phyloP scores from a whole-genome alignment of 768 basidiomycete genomes.

The Mycena epipterygia region DNA sequence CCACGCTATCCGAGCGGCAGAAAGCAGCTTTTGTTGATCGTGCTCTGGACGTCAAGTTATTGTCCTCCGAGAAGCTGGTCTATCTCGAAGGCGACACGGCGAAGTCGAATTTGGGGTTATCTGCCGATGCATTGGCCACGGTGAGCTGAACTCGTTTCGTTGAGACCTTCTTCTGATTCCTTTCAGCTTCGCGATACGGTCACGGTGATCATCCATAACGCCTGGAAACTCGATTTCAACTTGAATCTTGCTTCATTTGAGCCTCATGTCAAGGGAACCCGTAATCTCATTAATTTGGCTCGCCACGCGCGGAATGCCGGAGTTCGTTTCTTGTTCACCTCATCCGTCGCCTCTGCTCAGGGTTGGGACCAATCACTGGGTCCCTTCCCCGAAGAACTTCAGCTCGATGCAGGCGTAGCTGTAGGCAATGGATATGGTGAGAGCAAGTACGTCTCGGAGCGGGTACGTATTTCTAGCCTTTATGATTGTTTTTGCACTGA shows the following conservation, averaged over 20 bases:
- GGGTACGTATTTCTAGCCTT: slow-evolving; percentile 39
- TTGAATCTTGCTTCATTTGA: slow-evolving; percentile 60
- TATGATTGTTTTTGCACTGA: slow-evolving; percentile 30
- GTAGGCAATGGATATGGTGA: slow-evolving; percentile 50
- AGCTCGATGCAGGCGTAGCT: slow-evolving; percentile 43
- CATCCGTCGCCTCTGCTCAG: slow-evolving; percentile 48
- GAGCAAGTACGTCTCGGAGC: slow-evolving; percentile 52
- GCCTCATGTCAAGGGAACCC: slow-evolving; percentile 54
- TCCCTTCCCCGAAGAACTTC: too few species aligned
- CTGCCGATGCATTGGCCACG: slow-evolving; percentile 36
- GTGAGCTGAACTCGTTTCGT: slow-evolving; percentile 30
- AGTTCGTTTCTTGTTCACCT: slow-evolving; percentile 53
- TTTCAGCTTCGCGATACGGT: slow-evolving; percentile 41
- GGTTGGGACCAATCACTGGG: slow-evolving; percentile 44
- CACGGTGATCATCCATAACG: slow-evolving; percentile 53
- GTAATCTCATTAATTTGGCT: slow-evolving; percentile 57
- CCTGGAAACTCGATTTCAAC: slow-evolving; percentile 66
- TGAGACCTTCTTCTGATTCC: neutral
- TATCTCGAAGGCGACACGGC: slow-evolving; percentile 46
- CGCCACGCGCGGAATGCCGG: slow-evolving; percentile 32
- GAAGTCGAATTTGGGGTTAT: slow-evolving; percentile 40
- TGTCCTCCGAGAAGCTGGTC: slow-evolving; percentile 34
- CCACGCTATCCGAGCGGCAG: slow-evolving; percentile 12
- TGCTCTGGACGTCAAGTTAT: slow-evolving; percentile 14
- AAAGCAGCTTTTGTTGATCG: slow-evolving; percentile 23